Evolutionary conservation across 495 filamentous ascomycete species (phyloP).

Genomic region (Achaetomiella virescens): DNA sequence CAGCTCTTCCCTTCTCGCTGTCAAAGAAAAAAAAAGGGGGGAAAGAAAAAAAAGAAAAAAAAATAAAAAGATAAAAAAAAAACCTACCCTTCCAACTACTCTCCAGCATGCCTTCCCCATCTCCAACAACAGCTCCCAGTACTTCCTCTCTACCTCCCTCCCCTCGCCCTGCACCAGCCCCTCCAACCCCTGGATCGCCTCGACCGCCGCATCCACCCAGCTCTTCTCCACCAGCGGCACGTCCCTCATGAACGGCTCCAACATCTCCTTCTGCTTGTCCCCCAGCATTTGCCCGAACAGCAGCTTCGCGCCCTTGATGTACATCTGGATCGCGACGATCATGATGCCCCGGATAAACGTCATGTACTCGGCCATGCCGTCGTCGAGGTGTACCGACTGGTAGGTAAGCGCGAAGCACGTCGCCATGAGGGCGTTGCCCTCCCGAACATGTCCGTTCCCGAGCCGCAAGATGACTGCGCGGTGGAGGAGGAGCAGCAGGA

Average conservation of each 20-base stretch:
- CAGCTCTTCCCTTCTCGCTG: not conserved
- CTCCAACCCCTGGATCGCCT: slow-evolving; percentile 30
- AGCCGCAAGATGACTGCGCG: not conserved
- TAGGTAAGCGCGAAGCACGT: slow-evolving; percentile 56
- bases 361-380: slow-evolving; percentile 57
- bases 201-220: slow-evolving; percentile 34
- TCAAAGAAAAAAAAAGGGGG: not conserved
- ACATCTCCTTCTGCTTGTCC: slow-evolving; percentile 22
- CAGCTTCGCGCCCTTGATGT: slow-evolving; percentile 35
- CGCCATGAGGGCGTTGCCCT: slow-evolving; percentile 48
- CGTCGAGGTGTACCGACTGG: slow-evolving; percentile 52
- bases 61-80: not conserved
- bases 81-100: slow-evolving; percentile 25
- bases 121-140: slow-evolving; percentile 26
- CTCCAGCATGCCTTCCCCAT: slow-evolving; percentile 28
- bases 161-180: slow-evolving; percentile 23
- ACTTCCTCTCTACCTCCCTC: slow-evolving; percentile 29
- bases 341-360: slow-evolving; percentile 55
- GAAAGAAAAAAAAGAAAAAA: not conserved
- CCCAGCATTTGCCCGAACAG: slow-evolving; percentile 41
- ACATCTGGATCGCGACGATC: slow-evolving; percentile 48
- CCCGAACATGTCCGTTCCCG: slow-evolving; percentile 25
- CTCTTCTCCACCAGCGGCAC: slow-evolving; percentile 29
- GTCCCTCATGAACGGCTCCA: slow-evolving; percentile 31
- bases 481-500: too few species aligned